Evolutionary conservation across 2,329 filamentous ascomycete genomes (phyloP), one percentile per base, ranked within the genome.

Genomic region (Dactylellina drechsleri): DNA sequence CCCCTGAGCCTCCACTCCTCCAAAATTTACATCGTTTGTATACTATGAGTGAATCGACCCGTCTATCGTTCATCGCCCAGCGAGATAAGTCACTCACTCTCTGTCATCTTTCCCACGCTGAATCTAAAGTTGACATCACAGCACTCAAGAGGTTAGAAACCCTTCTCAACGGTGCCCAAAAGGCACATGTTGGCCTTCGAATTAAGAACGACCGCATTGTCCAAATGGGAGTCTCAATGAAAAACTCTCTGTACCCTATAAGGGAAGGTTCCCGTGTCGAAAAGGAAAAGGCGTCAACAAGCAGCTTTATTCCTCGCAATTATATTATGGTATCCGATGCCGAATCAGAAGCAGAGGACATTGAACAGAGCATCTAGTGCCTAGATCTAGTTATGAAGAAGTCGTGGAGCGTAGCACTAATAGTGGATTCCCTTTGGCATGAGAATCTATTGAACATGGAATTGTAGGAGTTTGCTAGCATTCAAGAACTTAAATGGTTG

Each of bases 231-330:
- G 49, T 79, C 26, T 71, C 73, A 10, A 78, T 80, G 77, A 77
- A 78, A 47, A 75, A 73, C 13, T 58, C 62, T 5, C 49, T 80
- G 50, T 68, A 60, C 40, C 79, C 77, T 1, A 70, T 80, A 12
- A 77, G 78, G 20, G 77, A 79, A 40, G 77, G 79, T 0, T 58
- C 77, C 1, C 71, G 77, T n/a, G 71, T 79, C n/a, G 77, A 78
- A 61, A 57, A 60, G n/a, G 78, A 79, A 56, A 66, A 73, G 53
- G 60, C 64, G 40, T 73, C 77, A 8, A 77, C 68, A 1, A 66
- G 56, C 12, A 60, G 40, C 40, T 10, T 7, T 7, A 58, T 60
- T 20, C 43, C 56, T 12, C 72, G 68, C 18, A 64, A 72, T 40
- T 70, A 43, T n/a, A 59, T 23, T 31, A 15, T 64, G 0, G 56